phyloP scores from a whole-genome alignment of 192 early-diverging fungal genomes.

The Linnemannia elongata region DNA sequence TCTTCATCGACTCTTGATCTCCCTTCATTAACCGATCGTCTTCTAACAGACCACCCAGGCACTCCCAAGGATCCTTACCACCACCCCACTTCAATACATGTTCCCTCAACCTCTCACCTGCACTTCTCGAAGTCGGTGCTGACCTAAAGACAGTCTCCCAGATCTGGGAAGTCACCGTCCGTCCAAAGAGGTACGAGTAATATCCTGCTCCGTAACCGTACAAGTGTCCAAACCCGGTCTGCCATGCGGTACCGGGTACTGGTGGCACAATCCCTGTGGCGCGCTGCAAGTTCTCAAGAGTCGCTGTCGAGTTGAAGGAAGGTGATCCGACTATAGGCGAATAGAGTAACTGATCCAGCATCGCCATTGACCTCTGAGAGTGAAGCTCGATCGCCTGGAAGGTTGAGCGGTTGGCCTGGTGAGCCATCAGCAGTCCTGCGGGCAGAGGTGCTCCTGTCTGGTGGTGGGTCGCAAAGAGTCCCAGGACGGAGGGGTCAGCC shows the following conservation, averaged over 20 bases:
- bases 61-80: conserved; percentile 91
- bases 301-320: conserved; percentile 67
- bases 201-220: conserved; percentile 94
- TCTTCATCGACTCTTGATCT: conserved; percentile 74
- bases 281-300: conserved; percentile 74
- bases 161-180: conserved; percentile 83
- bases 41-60: conserved; percentile 74
- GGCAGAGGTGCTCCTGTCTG: conserved; percentile 76
- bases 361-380: conserved; percentile 91
- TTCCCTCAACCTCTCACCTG: conserved; percentile 76
- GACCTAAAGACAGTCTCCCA: conserved; percentile 80
- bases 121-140: conserved; percentile 70
- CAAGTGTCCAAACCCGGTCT: conserved; percentile 92
- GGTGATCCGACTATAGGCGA: conserved; percentile 61
- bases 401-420: conserved; percentile 65
- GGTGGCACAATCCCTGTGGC: conserved; percentile 77
- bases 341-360: conserved; percentile 94
- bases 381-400: conserved; percentile 85
- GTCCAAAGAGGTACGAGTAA: conserved; percentile 94
- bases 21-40: conserved; percentile 71
- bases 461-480: conserved; percentile 82
- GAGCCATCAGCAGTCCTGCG: conserved; percentile 62
- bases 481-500: conserved; percentile 76
- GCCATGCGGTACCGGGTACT: conserved; percentile 85
- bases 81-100: conserved; percentile 95